phyloP scores from a whole-genome alignment of 306 rosid genomes.

The Medicago arabica region DNA sequence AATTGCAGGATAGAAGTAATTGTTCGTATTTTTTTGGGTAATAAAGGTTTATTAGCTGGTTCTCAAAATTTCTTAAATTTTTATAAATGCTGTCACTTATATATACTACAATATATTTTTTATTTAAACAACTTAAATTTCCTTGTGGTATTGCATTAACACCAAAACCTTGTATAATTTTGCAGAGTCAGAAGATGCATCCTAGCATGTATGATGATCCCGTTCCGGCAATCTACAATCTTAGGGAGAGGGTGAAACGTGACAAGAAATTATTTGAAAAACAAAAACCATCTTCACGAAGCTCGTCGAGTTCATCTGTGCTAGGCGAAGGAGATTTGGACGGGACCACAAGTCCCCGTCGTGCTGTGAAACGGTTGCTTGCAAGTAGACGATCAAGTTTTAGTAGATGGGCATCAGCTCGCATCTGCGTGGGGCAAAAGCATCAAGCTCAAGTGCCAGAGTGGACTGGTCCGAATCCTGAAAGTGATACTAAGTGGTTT shows the following conservation, averaged over 20 bases:
- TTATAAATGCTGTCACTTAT: slow-evolving; percentile 12
- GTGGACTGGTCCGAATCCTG: slow-evolving; percentile 59
- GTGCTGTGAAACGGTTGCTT: slow-evolving; percentile 27
- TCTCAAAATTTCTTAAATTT: slow-evolving; percentile 22
- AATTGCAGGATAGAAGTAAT: slow-evolving; percentile 15
- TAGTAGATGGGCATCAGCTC: slow-evolving; percentile 33
- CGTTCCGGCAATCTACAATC: slow-evolving; percentile 57
- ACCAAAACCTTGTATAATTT: slow-evolving; percentile 39
- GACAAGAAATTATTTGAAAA: slow-evolving; percentile 45
- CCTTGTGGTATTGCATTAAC: slow-evolving; percentile 36
- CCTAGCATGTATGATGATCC: slow-evolving; percentile 75
- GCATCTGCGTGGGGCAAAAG: slow-evolving; percentile 50
- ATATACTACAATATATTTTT: slow-evolving; percentile 2
- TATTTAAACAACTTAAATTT: slow-evolving; percentile 10
- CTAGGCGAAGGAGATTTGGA: slow-evolving; percentile 42
- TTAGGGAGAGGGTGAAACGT: slow-evolving; percentile 62
- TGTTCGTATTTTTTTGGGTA: slow-evolving; percentile 2
- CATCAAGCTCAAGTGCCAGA: slow-evolving; percentile 71
- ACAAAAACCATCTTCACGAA: slow-evolving; percentile 35
- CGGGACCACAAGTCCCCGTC: slow-evolving; percentile 38
- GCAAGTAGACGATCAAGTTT: slow-evolving; percentile 18
- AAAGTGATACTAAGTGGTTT: slow-evolving; percentile 77
- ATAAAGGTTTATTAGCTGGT: slow-evolving; percentile 12
- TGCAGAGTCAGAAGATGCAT: slow-evolving; percentile 75
- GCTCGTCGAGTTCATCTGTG: slow-evolving; percentile 45